Conservation (phyloP, 2,329 filamentous ascomycete species). For the Endoconidiophora laricicola region DNA sequence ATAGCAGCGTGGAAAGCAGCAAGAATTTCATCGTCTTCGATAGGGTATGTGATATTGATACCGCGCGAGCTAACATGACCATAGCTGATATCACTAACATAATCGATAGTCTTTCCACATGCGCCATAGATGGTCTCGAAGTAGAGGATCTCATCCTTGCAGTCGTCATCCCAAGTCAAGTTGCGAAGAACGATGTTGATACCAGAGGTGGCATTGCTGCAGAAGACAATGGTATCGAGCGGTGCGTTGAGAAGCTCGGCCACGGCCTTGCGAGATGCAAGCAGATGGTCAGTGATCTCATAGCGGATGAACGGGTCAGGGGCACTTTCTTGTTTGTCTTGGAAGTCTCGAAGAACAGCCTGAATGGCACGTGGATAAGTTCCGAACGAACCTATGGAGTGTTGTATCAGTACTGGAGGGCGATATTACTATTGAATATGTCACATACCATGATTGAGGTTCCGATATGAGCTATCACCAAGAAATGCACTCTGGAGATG, state of each 20-base stretch:
- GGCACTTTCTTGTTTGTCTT: slow-evolving; percentile 46
- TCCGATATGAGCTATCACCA: slow-evolving; percentile 34
- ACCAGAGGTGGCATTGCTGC: slow-evolving; percentile 65
- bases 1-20: slow-evolving; percentile 43
- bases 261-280: slow-evolving; percentile 45
- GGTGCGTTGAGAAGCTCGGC: slow-evolving; percentile 51
- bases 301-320: slow-evolving; percentile 68
- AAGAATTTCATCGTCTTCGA: slow-evolving; percentile 51
- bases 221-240: slow-evolving; percentile 51
- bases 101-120: slow-evolving; percentile 58
- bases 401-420: slow-evolving; percentile 8
- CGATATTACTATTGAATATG: neutral
- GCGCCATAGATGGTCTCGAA: slow-evolving; percentile 67
- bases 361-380: slow-evolving; percentile 50
- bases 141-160: slow-evolving; percentile 62
- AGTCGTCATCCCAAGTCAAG: slow-evolving; percentile 47
- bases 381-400: slow-evolving; percentile 54
- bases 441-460: slow-evolving; percentile 58
- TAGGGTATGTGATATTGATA: slow-evolving; percentile 50
- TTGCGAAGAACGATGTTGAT: slow-evolving; percentile 69
- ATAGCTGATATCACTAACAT: slow-evolving; percentile 47
- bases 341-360: slow-evolving; percentile 42
- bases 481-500: slow-evolving; percentile 5
- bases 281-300: slow-evolving; percentile 43
- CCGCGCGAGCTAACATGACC: slow-evolving; percentile 28